phyloP scores from a whole-genome alignment of 495 filamentous ascomycete species.

The Cairneyella variabilis region DNA sequence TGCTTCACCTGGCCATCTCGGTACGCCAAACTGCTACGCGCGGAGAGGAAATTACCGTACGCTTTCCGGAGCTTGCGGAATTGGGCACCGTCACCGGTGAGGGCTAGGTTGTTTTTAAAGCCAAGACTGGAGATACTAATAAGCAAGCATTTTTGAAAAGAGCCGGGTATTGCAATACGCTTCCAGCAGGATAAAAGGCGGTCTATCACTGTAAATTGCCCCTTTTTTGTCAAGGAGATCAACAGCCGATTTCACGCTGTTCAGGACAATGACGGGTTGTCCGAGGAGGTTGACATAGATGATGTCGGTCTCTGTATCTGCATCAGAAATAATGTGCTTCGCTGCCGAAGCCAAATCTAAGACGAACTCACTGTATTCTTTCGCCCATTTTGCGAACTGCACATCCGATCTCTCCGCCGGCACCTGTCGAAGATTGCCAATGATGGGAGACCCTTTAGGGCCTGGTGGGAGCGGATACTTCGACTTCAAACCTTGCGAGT shows the following conservation, averaged over 20 bases:
- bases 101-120: not conserved
- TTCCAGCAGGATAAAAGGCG: not conserved
- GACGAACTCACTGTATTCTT: not conserved
- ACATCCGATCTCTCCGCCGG: not conserved
- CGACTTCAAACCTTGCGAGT: no score
- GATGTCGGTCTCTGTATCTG: no score
- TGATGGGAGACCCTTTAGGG: conserved; percentile 1
- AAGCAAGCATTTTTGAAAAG: no score
- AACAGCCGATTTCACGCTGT: not conserved
- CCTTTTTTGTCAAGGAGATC: conserved; percentile 7
- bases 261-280: conserved; percentile 1
- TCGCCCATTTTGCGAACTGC: conserved; percentile 4
- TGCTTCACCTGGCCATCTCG: not conserved
- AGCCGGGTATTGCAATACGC: no score
- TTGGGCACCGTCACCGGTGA: not conserved
- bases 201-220: conserved; percentile 5
- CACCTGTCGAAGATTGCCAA: not conserved
- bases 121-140: no score
- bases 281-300: conserved; percentile 1
- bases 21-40: not conserved
- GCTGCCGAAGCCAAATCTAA: no score
- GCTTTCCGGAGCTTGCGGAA: conserved; percentile 3
- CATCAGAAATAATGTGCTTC: no score
- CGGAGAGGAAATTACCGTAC: not conserved
- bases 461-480: conserved; percentile 1